Evolutionary conservation across 441 rosid species (phyloP), one percentile per base, ranked within the genome.

Genomic region (Adansonia madagascariensis): DNA sequence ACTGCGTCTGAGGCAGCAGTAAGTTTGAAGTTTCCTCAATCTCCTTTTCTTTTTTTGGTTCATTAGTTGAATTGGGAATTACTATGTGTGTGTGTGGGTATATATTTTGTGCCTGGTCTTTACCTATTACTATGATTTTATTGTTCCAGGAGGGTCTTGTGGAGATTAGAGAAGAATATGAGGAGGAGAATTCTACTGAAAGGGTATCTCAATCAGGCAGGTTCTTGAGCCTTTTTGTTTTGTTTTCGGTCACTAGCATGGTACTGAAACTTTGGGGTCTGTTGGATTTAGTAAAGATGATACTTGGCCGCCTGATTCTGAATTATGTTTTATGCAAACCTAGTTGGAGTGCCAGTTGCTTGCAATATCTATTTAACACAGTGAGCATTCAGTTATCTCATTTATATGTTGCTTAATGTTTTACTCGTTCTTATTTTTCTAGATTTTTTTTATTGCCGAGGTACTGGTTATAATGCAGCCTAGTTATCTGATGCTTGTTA

Each of bases 131-230:
- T 76, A 59, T 64, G 22, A 6, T 67, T 68, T 56, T 63, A 35
- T 53, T 55, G 69, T 20, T 69, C 24, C 83, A 94, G 99, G 98
- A 90, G 60, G 99, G 94, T 69, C 88, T 95, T 78, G 89, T 94
- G 74, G 99, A 94, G 89, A 95, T 95, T 78, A 88, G 86, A 73
- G 98, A 95, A 87, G 94, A 94, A 68, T 87, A 88, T 80, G 88
- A 67, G 63, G 97, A 89, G 75, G 92, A 88, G 47, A 81, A 70
- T 75, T 82, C 80, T 67, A 39, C 59, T 5, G 87, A 82, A 71
- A 81, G 2, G 71, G 67, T 35, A 49, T 82, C 89, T 76, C 82
- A 80, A 76, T 80, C 89, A 82, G 89, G 92, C 71, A 84, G 9
- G 82, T 78, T 75, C 62, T 79, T 69, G 55, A 41, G 43, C 9